These are phyloP conservation scores for Rhizopus arrhizus DNA, from an alignment of 371 early-diverging fungal genomes.

Conservation along the genomic window DNA sequence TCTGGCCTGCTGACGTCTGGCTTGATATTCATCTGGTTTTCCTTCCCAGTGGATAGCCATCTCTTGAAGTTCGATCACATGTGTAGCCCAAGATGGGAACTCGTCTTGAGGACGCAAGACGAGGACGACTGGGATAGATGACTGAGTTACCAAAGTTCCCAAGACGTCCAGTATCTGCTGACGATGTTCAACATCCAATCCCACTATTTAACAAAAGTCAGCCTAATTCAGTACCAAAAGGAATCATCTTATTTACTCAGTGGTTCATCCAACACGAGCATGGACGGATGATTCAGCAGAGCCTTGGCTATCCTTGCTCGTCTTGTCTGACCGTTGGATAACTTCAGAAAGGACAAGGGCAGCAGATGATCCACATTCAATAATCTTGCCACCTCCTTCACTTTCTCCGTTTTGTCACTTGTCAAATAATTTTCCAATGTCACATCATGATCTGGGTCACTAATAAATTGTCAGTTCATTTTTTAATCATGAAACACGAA, in stretches of 20 bases:
- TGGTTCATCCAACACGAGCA: conserved; percentile 62
- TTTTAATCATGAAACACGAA: neutral
- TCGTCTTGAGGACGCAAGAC: conserved; percentile 61
- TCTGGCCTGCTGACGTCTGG: conserved; percentile 1
- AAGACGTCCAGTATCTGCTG: conserved; percentile 42
- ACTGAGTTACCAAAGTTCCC: conserved; percentile 31
- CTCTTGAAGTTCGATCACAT: conserved; percentile 48
- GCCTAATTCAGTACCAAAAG: neutral
- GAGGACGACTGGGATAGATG: conserved; percentile 46
- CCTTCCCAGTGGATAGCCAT: conserved; percentile 34
- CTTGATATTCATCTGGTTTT: conserved; percentile 30
- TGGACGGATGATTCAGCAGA: conserved; percentile 38
- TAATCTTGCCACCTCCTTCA: conserved; percentile 31
- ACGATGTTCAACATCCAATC: conserved; percentile 59
- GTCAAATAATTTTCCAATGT: conserved; percentile 32
- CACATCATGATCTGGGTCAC: conserved; percentile 54
- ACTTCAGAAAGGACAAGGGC: conserved; percentile 52
- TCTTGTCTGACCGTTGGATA: conserved; percentile 64
- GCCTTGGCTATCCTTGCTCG: conserved; percentile 58
- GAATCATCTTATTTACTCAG: conserved; percentile 52
- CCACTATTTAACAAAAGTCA: conserved; percentile 41
- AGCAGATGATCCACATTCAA: conserved; percentile 41
- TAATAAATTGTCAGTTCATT: conserved; percentile 7
- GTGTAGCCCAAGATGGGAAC: conserved; percentile 60
- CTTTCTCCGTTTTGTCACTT: conserved; percentile 6